phyloP scores from a whole-genome alignment of 73 alveolate species.

The Breviolum minutum region DNA sequence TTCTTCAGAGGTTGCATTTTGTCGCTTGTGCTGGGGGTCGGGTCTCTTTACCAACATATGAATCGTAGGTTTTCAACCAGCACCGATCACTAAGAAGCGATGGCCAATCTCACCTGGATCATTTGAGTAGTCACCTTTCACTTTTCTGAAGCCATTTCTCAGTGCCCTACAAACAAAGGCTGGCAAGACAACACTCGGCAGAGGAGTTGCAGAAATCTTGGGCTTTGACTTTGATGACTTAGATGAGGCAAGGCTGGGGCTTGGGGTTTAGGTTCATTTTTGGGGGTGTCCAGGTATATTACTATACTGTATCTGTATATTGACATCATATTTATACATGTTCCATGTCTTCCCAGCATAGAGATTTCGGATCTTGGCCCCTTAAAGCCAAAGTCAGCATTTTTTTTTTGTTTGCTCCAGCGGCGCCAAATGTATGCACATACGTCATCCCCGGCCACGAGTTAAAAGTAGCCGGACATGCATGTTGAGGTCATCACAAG shows the following conservation, averaged over 20 bases:
- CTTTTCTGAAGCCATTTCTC: neutral
- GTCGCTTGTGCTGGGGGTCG: neutral
- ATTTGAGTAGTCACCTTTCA: neutral
- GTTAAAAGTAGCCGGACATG: no score
- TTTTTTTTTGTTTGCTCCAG: no score
- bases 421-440: no score
- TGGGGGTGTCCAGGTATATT: neutral
- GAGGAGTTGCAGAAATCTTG: constrained; percentile 47
- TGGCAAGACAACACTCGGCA: constrained; percentile 75
- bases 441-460: no score
- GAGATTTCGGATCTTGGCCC: no score
- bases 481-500: constrained; percentile 17
- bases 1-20: neutral
- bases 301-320: neutral
- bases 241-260: constrained; percentile 39
- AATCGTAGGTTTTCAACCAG: neutral
- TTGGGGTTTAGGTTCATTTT: neutral
- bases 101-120: no score
- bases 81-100: no score
- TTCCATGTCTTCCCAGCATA: no score
- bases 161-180: constrained; percentile 13
- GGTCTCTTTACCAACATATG: neutral
- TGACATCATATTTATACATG: no score
- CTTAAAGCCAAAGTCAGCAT: no score
- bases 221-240: constrained; percentile 82